Evolutionary conservation across 257 asterid genomes (phyloP), one percentile per base, ranked within the genome.

Genomic region (Cruciata laevipes): DNA sequence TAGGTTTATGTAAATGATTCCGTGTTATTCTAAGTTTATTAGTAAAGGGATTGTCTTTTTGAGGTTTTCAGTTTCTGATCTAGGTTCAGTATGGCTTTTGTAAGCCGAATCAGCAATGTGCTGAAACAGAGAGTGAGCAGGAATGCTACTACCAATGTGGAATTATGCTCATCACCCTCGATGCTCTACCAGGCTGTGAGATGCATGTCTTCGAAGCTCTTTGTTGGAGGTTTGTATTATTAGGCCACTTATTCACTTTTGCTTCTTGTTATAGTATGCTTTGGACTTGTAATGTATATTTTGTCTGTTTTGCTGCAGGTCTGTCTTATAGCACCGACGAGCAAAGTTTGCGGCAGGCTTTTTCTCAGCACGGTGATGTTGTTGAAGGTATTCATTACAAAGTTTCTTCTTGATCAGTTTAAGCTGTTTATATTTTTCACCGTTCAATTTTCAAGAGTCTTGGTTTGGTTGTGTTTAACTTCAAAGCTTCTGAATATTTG

Each of bases 251-350:
- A 47, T 47, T 16, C 7, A 17, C 55, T 47, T 47, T 47, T 47
- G 20, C 4, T 47, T 4, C 0, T 47, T 47, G 55, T 17, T 47
- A 47, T 42, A 42, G 51, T 42, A 13, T 17, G 55, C n/a, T 47
- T 14, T 5, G 55, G 21, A 47, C 55, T 14, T 47, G n/a, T 47
- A 17, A 8, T 14, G 55, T 49, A 31, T 42, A 33, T 71, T 62
- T 30, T 65, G 31, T 53, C 71, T 20, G 38, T 69, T 69, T 57
- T 61, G 18, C 64, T 66, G 47, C 82, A 92, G 98, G 98, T 71
- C 95, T 92, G 68, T 83, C 95, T 0, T 92, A 76, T 65, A 72
- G 74, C 76, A 92, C 91, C 0, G 98, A 92, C 49, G 90, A 87
- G 23, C 63, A 53, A 72, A 82, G 89, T 71, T 70, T 92, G 81